Evolutionary conservation across 164 flowering plant species (phyloP).

Genomic region (Aristolochia californica): DNA sequence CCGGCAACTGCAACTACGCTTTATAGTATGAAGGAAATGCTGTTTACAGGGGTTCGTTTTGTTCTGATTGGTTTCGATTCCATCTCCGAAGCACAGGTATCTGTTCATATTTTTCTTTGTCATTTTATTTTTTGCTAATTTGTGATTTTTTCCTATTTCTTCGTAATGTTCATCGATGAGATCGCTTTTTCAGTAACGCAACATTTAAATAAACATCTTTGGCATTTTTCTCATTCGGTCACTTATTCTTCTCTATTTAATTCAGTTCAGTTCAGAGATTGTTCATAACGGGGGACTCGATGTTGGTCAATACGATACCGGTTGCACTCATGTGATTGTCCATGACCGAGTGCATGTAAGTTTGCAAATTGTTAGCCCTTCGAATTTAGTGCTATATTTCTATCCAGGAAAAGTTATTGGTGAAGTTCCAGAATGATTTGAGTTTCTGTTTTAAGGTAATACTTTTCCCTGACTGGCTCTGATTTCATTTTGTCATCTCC

Average conservation of each 20-base stretch:
- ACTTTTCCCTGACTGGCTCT: too few species aligned
- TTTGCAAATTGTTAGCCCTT: neutral
- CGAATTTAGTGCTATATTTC: too few species aligned
- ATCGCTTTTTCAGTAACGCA: neutral
- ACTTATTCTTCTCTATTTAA: neutral
- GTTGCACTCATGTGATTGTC: slow-evolving; percentile 75
- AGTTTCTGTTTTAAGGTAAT: too few species aligned
- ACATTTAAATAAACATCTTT: neutral
- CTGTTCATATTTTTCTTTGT: neutral
- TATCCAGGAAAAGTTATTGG: too few species aligned
- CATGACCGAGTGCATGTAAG: slow-evolving; percentile 32
- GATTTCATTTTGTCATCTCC: too few species aligned
- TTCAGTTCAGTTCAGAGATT: slow-evolving; percentile 51
- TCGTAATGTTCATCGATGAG: neutral
- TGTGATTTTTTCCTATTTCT: neutral
- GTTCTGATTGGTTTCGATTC: slow-evolving; percentile 54
- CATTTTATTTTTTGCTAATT: neutral
- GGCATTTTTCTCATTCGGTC: neutral
- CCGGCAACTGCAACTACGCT: neutral
- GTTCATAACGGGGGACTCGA: slow-evolving; percentile 59
- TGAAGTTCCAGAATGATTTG: too few species aligned
- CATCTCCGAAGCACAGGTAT: slow-evolving; percentile 22
- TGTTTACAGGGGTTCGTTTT: slow-evolving; percentile 49
- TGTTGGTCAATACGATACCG: slow-evolving; percentile 36
- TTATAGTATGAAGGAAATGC: neutral